A percentile compares a stretch with the other conserved stretches of the same genome.
Evolutionary conservation across 116 monocot genomes (phyloP).

Genomic region (Phalaenopsis hybrid): DNA sequence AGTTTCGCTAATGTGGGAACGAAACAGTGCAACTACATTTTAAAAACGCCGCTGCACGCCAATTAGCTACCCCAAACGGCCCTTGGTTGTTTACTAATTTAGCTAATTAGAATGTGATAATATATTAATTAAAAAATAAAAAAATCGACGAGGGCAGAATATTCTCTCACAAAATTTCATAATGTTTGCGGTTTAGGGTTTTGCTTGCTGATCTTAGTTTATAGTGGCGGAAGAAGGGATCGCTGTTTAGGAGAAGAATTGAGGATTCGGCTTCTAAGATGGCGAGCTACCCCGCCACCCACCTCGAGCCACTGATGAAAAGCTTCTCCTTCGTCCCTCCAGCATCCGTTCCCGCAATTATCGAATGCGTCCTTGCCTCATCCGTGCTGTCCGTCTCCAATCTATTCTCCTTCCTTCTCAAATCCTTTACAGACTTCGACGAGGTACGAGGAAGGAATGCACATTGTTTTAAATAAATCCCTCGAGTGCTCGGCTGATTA

Average conservation of each 20-base stretch:
- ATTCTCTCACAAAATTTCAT: too few relatives aligned
- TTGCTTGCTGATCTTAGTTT: neutral
- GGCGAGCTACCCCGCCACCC: neutral
- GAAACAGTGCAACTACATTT: too few relatives aligned
- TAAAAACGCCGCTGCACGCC: too few relatives aligned
- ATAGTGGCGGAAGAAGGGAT: neutral
- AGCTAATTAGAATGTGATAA: too few relatives aligned
- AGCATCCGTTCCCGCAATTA: conserved; percentile 57
- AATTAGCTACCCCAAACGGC: too few relatives aligned
- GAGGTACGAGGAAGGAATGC: conserved; percentile 24
- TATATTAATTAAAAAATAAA: too few relatives aligned
- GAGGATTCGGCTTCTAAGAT: neutral
- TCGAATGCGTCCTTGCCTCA: conserved; percentile 78
- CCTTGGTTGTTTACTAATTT: too few relatives aligned
- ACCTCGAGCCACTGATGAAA: conserved; percentile 33
- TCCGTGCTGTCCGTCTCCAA: conserved; percentile 28
- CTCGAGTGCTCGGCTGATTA: neutral
- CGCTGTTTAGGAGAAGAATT: neutral
- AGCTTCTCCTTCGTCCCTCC: conserved; percentile 53
- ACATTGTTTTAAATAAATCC: neutral
- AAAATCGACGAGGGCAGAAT: too few relatives aligned
- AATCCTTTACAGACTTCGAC: conserved; percentile 25
- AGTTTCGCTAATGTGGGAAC: too few relatives aligned
- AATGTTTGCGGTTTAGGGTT: neutral
- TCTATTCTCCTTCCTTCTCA: conserved; percentile 59